A percentile compares a stretch with the other conserved stretches of the same genome.
Evolutionary conservation across 2,329 filamentous ascomycete species (phyloP).

Genomic region (Clonostachys rosea): DNA sequence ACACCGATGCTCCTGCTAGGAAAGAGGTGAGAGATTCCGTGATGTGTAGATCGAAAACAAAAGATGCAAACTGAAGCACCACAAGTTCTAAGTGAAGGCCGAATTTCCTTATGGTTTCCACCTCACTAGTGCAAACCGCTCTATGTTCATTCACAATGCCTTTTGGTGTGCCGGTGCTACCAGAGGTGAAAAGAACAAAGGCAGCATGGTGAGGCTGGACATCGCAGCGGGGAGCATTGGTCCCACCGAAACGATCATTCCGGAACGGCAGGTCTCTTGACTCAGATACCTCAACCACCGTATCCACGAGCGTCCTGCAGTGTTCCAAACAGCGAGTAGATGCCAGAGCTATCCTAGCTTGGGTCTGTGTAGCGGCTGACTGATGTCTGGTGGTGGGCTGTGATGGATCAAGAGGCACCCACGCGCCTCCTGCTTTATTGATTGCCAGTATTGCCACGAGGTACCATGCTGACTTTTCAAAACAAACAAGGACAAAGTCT

Average conservation of each 20-base stretch:
- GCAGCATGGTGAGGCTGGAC: slow-evolving; percentile 1
- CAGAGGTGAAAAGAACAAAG: slow-evolving; percentile 2
- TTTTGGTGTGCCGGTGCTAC: slow-evolving; percentile 12
- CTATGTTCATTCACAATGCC: slow-evolving; percentile 11
- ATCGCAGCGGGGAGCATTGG: no score
- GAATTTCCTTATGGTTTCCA: not conserved
- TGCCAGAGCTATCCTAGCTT: not conserved
- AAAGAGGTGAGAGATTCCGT: slow-evolving; percentile 4
- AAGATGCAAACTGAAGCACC: slow-evolving; percentile 6
- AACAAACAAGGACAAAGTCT: slow-evolving; percentile 19
- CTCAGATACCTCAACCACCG: not conserved
- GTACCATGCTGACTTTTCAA: slow-evolving; percentile 27
- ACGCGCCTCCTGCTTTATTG: slow-evolving; percentile 4
- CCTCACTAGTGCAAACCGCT: slow-evolving; percentile 9
- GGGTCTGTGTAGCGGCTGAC: not conserved
- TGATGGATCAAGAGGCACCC: slow-evolving; percentile 3
- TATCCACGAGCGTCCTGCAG: not conserved
- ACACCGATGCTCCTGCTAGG: slow-evolving; percentile 6
- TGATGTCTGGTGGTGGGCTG: not conserved
- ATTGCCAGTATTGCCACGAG: slow-evolving; percentile 22
- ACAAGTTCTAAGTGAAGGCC: not conserved
- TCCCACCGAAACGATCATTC: slow-evolving; percentile 10
- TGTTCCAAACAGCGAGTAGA: not conserved
- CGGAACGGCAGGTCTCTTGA: slow-evolving; percentile 1
- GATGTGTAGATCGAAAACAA: slow-evolving; percentile 7